Evolutionary conservation across 1,284 basidiomycete species (phyloP).

Genomic region (Trametes sp.): DNA sequence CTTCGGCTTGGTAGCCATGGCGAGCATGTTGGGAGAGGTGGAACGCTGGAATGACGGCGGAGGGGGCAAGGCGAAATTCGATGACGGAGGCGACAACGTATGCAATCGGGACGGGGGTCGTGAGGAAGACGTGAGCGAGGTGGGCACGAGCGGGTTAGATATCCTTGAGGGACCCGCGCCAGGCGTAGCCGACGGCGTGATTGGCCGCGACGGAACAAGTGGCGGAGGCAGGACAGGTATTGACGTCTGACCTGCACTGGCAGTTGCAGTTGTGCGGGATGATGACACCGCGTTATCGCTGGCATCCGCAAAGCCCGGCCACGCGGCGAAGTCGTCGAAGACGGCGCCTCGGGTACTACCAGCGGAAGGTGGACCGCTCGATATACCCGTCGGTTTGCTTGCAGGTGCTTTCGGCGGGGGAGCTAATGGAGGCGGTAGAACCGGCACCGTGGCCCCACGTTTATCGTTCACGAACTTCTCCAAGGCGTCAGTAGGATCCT

Average conservation of each 20-base stretch:
- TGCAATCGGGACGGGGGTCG: slow-evolving; percentile 26
- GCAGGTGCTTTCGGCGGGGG: slow-evolving; percentile 26
- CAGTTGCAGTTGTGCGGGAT: not conserved
- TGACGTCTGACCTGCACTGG: not conserved
- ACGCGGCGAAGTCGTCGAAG: slow-evolving; percentile 10
- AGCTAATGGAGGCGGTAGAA: slow-evolving; percentile 47
- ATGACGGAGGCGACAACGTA: slow-evolving; percentile 14
- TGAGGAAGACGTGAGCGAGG: slow-evolving; percentile 9
- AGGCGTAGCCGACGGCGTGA: slow-evolving; percentile 21
- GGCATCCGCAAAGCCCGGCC: slow-evolving; percentile 5
- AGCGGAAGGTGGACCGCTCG: slow-evolving; percentile 1
- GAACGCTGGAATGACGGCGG: slow-evolving; percentile 28
- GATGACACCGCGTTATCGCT: not conserved
- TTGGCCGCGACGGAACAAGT: slow-evolving; percentile 29
- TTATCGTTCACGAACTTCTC: slow-evolving; percentile 41
- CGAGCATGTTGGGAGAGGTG: not conserved
- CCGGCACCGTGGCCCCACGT: slow-evolving; percentile 52
- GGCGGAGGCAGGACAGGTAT: slow-evolving; percentile 35
- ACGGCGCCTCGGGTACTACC: not conserved
- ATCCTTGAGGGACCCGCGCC: slow-evolving; percentile 15
- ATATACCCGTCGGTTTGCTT: slow-evolving; percentile 21
- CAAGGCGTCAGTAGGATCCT: slow-evolving; percentile 43
- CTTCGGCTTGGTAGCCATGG: slow-evolving; percentile 16
- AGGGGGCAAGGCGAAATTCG: slow-evolving; percentile 29
- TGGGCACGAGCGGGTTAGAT: not conserved